These are phyloP conservation scores for Lonicera japonica DNA, from an alignment of 129 eudicot species.

Conservation along the genomic window DNA sequence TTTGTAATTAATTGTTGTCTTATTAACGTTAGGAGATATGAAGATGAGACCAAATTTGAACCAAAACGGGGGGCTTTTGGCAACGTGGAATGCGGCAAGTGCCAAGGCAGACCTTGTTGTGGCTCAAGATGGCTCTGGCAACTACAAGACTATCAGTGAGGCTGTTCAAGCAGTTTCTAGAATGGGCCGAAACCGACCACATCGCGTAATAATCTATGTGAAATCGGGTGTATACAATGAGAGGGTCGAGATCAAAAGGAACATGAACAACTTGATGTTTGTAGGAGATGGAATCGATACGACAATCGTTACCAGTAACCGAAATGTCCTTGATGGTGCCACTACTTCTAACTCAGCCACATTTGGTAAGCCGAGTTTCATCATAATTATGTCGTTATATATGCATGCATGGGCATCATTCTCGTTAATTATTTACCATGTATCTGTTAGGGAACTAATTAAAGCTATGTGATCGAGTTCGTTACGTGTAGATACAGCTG, in stretches of 20 bases:
- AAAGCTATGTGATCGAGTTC: too few species aligned
- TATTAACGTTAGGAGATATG: background rate
- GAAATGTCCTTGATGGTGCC: constrained; percentile 39
- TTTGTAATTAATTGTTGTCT: background rate
- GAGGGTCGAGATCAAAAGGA: constrained; percentile 34
- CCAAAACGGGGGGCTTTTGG: constrained; percentile 16
- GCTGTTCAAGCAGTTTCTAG: constrained; percentile 28
- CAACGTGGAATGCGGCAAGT: constrained; percentile 38
- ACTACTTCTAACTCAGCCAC: constrained; percentile 46
- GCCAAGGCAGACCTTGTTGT: constrained; percentile 46
- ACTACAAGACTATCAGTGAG: constrained; percentile 29
- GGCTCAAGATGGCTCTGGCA: constrained; percentile 51
- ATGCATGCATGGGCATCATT: too few species aligned
- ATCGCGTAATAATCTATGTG: constrained; percentile 31
- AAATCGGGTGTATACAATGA: constrained; percentile 46
- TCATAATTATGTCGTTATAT: background rate
- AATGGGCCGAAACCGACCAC: constrained; percentile 11
- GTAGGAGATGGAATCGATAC: constrained; percentile 52
- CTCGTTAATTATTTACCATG: too few species aligned
- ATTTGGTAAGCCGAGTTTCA: constrained; percentile 27
- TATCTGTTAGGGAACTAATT: too few species aligned
- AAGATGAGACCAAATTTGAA: background rate
- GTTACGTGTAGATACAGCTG: too few species aligned
- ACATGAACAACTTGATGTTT: constrained; percentile 37
- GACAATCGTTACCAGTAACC: constrained; percentile 35